These are phyloP conservation scores for Eucalyptus pumila DNA, from an alignment of 345 rosid genomes.

Conservation along the genomic window DNA sequence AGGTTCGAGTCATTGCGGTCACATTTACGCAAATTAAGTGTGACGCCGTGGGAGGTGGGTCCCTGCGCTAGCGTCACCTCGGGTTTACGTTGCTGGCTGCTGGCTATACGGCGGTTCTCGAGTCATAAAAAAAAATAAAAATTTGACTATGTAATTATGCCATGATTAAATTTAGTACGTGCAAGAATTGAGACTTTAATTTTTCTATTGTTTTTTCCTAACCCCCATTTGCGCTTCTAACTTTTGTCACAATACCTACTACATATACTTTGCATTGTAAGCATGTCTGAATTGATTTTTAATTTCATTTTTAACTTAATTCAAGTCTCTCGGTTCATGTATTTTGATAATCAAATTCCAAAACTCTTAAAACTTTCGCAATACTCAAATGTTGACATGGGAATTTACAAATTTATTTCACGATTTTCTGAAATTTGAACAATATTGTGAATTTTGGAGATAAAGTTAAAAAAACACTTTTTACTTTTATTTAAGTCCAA, in stretches of 20 bases:
- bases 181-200: background rate
- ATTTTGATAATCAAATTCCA: background rate
- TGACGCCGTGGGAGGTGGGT: rapidly evolving
- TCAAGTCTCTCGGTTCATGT: background rate
- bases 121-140: no score
- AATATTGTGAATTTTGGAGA: background rate
- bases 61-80: rapidly evolving
- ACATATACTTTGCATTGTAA: background rate
- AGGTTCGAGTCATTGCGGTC: rapidly evolving
- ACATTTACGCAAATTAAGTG: rapidly evolving
- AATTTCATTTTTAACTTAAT: background rate
- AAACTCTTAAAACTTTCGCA: background rate
- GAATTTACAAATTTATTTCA: background rate
- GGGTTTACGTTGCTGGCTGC: rapidly evolving
- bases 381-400: background rate
- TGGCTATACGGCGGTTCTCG: rapidly evolving
- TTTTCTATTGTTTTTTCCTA: background rate
- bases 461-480: background rate
- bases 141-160: background rate
- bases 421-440: background rate
- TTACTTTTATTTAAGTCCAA: background rate
- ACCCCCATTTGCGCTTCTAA: background rate
- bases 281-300: background rate
- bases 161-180: background rate
- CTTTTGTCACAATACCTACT: background rate